Conservation (phyloP, 1,284 basidiomycete genomes). For the Papiliotrema flavescens region DNA sequence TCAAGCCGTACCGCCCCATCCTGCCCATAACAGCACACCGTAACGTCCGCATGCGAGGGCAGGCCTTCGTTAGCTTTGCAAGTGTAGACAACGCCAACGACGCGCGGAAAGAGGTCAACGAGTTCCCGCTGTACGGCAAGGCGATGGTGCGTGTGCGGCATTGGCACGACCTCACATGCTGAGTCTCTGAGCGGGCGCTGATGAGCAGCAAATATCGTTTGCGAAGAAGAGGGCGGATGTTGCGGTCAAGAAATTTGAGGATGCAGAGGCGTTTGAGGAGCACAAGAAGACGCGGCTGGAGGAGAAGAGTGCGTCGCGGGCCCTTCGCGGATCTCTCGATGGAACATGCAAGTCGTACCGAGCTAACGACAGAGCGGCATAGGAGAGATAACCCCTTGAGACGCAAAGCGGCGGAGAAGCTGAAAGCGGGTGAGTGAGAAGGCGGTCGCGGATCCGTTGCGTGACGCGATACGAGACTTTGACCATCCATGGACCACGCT, state of each 20-base stretch:
- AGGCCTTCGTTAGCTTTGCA: conserved; percentile 93
- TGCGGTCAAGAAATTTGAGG: conserved; percentile 71
- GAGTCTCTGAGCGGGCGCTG: too few relatives aligned
- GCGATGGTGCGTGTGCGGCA: conserved; percentile 70
- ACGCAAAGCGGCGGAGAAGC: conserved; percentile 73
- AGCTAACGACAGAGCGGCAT: conserved; percentile 59
- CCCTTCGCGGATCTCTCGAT: conserved; percentile 1
- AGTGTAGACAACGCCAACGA: conserved; percentile 75
- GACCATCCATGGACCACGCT: too few relatives aligned
- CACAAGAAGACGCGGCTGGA: conserved; percentile 72
- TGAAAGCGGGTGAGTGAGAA: conserved; percentile 62
- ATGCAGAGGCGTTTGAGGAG: conserved; percentile 60
- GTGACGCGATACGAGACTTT: too few relatives aligned
- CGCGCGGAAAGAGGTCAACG: conserved; percentile 85
- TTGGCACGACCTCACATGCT: too few relatives aligned
- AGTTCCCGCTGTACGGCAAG: conserved; percentile 94
- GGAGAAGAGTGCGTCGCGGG: conserved; percentile 67
- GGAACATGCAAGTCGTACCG: background rate
- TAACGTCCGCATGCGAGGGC: conserved; percentile 94
- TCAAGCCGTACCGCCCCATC: conserved; percentile 89
- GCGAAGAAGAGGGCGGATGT: conserved; percentile 84
- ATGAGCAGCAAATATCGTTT: conserved; percentile 80
- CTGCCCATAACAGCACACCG: conserved; percentile 87
- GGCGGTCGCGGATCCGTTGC: too few relatives aligned
- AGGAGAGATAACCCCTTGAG: conserved; percentile 83